Base-by-base conservation (phyloP, 805 yeast genomes). In the Grigorovia transvaalensis region DNA sequence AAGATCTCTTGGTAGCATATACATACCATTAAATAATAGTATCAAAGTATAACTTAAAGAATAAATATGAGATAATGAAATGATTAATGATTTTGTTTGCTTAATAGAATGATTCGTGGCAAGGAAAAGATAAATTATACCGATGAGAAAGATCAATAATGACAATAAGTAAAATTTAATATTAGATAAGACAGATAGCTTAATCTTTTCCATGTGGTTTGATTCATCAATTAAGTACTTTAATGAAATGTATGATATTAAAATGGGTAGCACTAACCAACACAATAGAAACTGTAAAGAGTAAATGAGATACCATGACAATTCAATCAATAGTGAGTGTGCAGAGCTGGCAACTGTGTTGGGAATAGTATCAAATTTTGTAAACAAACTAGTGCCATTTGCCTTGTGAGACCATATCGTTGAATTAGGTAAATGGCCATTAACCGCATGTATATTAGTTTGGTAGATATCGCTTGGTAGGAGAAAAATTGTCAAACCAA, bases 261-360 rank as follows among this genome's bases (percentile, higher is more conserved):
- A 48, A 3, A 64, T 61, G 6, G 70, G 70, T 12, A 66, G 53
- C 23, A 62, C 48, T 33, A 64, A 56, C 70, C 70, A 66, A 48
- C 68, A 65, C 1, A 64, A 44, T 2, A 59, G 48, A 46, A 65
- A 66, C 51, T 66, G 66, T 7, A 56, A 44, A 67, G 66, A 64
- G 50, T 65, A 66, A 4, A 65, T 57, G 13, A 56, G 27, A 17
- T 57, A 44, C 70, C 70, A 66, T 3, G 42, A 38, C 8, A 38
- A 38, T 15, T 38, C 15, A 38, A 38, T 38, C 15, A 38, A 38
- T 7, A 15, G 12, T 38, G 42, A 38, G 4, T 38, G 42, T 3
- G 9, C n/a, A 38, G 9, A 12, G n/a, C 15, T 38, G 4, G 12
- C 27, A 6, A 23, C 6, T 4, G 27, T 3, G 27, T 6, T 23